phyloP scores from a whole-genome alignment of 208 protist species.

The Wallacemonas sp. region DNA sequence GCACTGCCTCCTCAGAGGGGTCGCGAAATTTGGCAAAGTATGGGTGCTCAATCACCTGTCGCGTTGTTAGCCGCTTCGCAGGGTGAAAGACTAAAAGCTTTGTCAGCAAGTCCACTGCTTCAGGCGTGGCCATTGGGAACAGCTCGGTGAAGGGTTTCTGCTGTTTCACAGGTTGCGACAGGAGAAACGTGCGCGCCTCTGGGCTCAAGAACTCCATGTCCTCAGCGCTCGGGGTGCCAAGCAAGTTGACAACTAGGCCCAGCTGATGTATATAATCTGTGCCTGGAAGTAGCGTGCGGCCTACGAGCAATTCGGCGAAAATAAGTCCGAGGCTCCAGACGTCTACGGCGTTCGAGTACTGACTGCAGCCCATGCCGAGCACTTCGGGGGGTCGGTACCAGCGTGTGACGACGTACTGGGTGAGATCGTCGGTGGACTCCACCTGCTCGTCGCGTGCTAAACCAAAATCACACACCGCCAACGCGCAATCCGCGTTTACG shows the following conservation, averaged over 20 bases:
- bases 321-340: slow-evolving; percentile 98
- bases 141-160: slow-evolving; percentile 69
- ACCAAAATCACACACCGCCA: slow-evolving; percentile 95
- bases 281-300: slow-evolving; percentile 95
- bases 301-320: slow-evolving; percentile 98
- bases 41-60: slow-evolving; percentile 94
- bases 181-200: slow-evolving; percentile 75
- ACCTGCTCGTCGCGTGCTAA: slow-evolving; percentile 83
- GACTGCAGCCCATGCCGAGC: slow-evolving; percentile 85
- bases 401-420: slow-evolving; percentile 97
- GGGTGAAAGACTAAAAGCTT: slow-evolving; percentile 97
- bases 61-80: slow-evolving; percentile 92
- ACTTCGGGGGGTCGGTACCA: slow-evolving; percentile 99
- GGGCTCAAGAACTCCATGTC: slow-evolving; percentile 90
- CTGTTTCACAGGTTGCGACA: slow-evolving; percentile 52
- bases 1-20: slow-evolving; percentile 68
- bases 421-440: slow-evolving; percentile 79
- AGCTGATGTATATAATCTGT: slow-evolving; percentile 87
- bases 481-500: slow-evolving; percentile 94
- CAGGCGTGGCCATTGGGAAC: slow-evolving; percentile 92
- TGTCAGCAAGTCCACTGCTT: slow-evolving; percentile 93
- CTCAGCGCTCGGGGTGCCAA: slow-evolving; percentile 70
- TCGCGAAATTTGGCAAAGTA: slow-evolving; percentile 93
- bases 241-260: slow-evolving; percentile 80
- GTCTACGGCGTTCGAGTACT: slow-evolving; percentile 97